Conservation (phyloP, 73 alveolate species). For the Symbiodinium natans region DNA sequence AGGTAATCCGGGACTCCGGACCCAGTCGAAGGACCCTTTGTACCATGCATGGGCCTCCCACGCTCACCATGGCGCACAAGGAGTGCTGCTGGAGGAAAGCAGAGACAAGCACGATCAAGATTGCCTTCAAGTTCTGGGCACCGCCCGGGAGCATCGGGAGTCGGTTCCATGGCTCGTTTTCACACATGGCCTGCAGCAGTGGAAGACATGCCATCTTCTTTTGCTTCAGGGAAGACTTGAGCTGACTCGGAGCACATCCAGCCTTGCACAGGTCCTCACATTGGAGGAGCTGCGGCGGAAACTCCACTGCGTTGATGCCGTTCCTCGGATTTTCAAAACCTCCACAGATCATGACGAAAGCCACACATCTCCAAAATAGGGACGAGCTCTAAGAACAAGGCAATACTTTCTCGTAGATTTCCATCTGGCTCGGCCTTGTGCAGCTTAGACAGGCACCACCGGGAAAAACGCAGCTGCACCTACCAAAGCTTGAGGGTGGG, state of each 20-base stretch:
- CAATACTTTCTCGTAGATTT: slow-evolving; percentile 76
- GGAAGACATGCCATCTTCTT: not conserved
- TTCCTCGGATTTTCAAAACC: not conserved
- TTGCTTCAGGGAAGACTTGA: not conserved
- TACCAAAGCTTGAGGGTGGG: not conserved
- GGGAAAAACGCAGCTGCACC: not conserved
- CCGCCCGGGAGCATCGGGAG: slow-evolving; percentile 78
- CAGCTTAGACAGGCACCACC: not conserved
- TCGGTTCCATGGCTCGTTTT: slow-evolving; percentile 80
- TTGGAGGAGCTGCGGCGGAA: slow-evolving; percentile 83
- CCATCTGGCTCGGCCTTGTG: slow-evolving; percentile 63
- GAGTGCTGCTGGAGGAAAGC: not conserved
- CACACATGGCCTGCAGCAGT: slow-evolving; percentile 15
- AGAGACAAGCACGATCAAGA: not conserved
- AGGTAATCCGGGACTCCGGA: not conserved
- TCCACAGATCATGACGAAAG: too few species aligned
- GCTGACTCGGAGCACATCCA: too few species aligned
- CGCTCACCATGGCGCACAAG: not conserved
- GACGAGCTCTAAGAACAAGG: not conserved
- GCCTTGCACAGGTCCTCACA: slow-evolving; percentile 17
- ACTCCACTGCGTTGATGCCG: slow-evolving; percentile 72
- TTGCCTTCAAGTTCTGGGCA: slow-evolving; percentile 6
- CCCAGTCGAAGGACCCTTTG: slow-evolving; percentile 77
- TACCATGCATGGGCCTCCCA: slow-evolving; percentile 51
- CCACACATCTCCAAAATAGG: not conserved